Conservation (phyloP, 2,329 filamentous ascomycete genomes). For the Trichocomaceae sp. region DNA sequence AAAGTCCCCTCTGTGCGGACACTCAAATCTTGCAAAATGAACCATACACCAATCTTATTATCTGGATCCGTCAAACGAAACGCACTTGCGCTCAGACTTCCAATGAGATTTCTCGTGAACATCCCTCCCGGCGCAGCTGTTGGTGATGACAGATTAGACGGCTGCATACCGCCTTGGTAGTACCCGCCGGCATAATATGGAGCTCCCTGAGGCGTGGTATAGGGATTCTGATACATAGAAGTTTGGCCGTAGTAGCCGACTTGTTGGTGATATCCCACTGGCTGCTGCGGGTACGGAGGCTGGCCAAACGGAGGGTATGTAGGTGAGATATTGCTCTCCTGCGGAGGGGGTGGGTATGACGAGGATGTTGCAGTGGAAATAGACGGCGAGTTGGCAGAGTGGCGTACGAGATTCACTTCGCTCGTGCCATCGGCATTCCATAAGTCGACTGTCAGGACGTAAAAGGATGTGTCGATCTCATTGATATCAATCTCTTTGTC, state of each 20-base stretch:
- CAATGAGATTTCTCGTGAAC: conserved; percentile 93
- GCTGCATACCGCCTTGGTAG: conserved; percentile 28
- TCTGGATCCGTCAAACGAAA: conserved; percentile 73
- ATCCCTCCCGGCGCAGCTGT: conserved; percentile 61
- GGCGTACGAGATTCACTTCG: conserved; percentile 64
- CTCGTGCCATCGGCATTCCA: conserved; percentile 55
- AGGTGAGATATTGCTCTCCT: conserved; percentile 26
- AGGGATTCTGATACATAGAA: conserved; percentile 30
- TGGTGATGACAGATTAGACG: conserved; percentile 29
- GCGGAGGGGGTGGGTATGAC: conserved; percentile 57
- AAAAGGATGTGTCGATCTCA: conserved; percentile 62
- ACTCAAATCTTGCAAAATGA: conserved; percentile 89
- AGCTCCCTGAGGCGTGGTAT: conserved; percentile 23
- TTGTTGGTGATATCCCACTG: conserved; percentile 29
- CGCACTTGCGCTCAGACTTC: conserved; percentile 81
- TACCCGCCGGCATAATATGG: conserved; percentile 24
- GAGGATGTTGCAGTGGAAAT: conserved; percentile 75
- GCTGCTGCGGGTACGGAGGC: conserved; percentile 12
- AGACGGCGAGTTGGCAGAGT: conserved; percentile 61
- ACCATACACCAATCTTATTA: conserved; percentile 87
- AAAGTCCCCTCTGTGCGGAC: conserved; percentile 90
- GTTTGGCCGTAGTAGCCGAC: conserved; percentile 33
- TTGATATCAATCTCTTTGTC: conserved; percentile 76
- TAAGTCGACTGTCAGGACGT: conserved; percentile 63
- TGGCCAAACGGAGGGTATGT: conserved; percentile 37